These are phyloP conservation scores for Stemphylium beticola DNA, from an alignment of 2,329 filamentous ascomycete species.

Conservation along the genomic window DNA sequence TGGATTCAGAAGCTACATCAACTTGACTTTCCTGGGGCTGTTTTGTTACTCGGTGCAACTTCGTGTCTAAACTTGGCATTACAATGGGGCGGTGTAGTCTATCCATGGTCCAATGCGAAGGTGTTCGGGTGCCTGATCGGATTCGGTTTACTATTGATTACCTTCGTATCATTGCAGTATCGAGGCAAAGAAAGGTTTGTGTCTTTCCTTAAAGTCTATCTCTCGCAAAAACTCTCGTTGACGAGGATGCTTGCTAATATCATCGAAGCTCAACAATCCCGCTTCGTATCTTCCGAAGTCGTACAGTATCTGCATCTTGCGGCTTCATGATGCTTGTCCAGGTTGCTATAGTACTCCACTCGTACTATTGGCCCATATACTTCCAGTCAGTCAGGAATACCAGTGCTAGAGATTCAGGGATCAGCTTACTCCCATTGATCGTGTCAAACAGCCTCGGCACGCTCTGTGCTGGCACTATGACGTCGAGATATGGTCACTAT, in stretches of 20 bases:
- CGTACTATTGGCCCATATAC: slow-evolving; percentile 48
- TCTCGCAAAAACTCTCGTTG: too few relatives aligned
- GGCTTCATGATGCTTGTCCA: background rate
- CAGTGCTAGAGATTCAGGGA: slow-evolving; percentile 46
- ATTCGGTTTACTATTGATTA: slow-evolving; percentile 54
- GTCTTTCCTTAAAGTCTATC: slow-evolving; percentile 47
- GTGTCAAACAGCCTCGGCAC: slow-evolving; percentile 36
- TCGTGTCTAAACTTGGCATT: slow-evolving; percentile 44
- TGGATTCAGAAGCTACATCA: too few relatives aligned
- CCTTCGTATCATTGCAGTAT: slow-evolving; percentile 50
- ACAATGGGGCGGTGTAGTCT: slow-evolving; percentile 51
- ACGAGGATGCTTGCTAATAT: too few relatives aligned
- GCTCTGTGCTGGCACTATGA: slow-evolving; percentile 35
- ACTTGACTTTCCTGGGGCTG: slow-evolving; percentile 42
- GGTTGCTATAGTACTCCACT: background rate
- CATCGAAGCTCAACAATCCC: too few relatives aligned
- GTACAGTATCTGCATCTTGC: slow-evolving; percentile 43
- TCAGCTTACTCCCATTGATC: slow-evolving; percentile 44
- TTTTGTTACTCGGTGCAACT: slow-evolving; percentile 43
- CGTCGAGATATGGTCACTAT: slow-evolving; percentile 39
- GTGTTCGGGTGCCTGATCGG: slow-evolving; percentile 60
- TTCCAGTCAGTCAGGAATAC: slow-evolving; percentile 55
- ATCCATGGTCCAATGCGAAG: slow-evolving; percentile 56
- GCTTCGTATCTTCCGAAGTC: slow-evolving; percentile 42
- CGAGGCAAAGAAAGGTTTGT: slow-evolving; percentile 33